phyloP scores from a whole-genome alignment of 2,329 filamentous ascomycete genomes.

The Hymenoscyphus repandus region DNA sequence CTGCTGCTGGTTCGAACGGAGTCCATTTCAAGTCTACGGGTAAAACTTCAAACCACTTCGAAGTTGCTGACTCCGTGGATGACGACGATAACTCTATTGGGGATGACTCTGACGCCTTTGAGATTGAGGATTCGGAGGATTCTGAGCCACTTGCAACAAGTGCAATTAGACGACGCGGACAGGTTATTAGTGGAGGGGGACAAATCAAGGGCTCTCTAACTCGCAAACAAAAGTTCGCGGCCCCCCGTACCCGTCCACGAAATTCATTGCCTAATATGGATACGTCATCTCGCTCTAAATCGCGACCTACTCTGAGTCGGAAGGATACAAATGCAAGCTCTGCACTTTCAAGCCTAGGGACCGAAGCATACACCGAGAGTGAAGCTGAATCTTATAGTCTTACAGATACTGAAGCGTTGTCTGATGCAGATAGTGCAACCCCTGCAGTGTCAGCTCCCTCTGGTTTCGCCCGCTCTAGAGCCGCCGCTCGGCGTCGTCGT shows the following conservation, averaged over 20 bases:
- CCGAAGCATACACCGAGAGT: slow-evolving; percentile 6
- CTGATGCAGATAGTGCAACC: not conserved
- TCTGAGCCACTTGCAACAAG: not conserved
- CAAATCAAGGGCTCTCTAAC: not conserved
- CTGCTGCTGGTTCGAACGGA: slow-evolving; percentile 21
- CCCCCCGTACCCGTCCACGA: not conserved
- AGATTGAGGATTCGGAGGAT: not conserved
- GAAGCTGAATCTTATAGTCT: slow-evolving; percentile 7
- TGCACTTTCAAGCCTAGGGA: slow-evolving; percentile 6
- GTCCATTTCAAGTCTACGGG: slow-evolving; percentile 15
- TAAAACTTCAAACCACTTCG: slow-evolving; percentile 8
- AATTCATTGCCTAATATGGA: not conserved
- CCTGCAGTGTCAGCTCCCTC: not conserved
- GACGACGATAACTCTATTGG: slow-evolving; percentile 7
- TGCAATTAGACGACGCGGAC: too few relatives aligned
- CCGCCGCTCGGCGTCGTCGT: slow-evolving; percentile 7
- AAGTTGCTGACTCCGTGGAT: slow-evolving; percentile 18
- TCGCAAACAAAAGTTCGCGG: not conserved
- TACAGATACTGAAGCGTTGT: slow-evolving; percentile 1
- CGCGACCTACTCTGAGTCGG: slow-evolving; percentile 7
- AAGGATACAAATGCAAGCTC: slow-evolving; percentile 15
- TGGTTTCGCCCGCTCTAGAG: not conserved
- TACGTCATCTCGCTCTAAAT: not conserved
- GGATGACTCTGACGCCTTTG: slow-evolving; percentile 20
- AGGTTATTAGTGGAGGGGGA: too few relatives aligned